phyloP scores from a whole-genome alignment of 2,329 filamentous ascomycete species.

The Claviceps spartinae region DNA sequence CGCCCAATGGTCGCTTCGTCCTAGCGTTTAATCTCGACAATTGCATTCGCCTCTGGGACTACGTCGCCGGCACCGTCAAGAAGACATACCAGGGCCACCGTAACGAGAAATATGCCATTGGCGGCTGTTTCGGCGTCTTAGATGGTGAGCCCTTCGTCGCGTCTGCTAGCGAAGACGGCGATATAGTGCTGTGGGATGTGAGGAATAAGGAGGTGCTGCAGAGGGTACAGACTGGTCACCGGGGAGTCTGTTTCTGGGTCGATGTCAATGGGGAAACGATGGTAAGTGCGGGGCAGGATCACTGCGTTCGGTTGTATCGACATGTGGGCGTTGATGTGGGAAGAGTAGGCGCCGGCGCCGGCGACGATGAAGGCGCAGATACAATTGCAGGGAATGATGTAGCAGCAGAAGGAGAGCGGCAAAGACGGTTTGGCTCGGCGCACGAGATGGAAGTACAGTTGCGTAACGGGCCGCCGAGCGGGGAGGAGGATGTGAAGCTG shows the following conservation, averaged over 20 bases:
- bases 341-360: neutral
- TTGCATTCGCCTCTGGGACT: conserved; percentile 87
- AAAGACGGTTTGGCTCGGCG: neutral
- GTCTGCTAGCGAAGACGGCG: conserved; percentile 78
- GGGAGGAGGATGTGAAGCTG: conserved; percentile 5
- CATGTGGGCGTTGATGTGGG: conserved; percentile 10
- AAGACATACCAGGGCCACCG: conserved; percentile 94
- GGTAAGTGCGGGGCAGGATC: conserved; percentile 44
- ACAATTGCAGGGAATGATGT: neutral
- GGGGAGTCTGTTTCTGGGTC: conserved; percentile 52
- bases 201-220: conserved; percentile 73
- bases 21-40: conserved; percentile 86
- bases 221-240: conserved; percentile 33
- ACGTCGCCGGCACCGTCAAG: conserved; percentile 76
- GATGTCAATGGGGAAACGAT: conserved; percentile 43
- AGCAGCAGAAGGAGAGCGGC: no score
- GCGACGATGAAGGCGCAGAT: neutral
- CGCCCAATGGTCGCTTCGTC: conserved; percentile 85
- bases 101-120: conserved; percentile 76
- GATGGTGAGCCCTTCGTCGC: conserved; percentile 48
- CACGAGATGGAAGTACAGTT: conserved; percentile 1
- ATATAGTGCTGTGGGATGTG: conserved; percentile 82
- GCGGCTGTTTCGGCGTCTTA: conserved; percentile 61
- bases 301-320: conserved; percentile 36
- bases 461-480: conserved; percentile 2